phyloP scores from a whole-genome alignment of 164 flowering plant genomes.

The Brasenia schreberi region DNA sequence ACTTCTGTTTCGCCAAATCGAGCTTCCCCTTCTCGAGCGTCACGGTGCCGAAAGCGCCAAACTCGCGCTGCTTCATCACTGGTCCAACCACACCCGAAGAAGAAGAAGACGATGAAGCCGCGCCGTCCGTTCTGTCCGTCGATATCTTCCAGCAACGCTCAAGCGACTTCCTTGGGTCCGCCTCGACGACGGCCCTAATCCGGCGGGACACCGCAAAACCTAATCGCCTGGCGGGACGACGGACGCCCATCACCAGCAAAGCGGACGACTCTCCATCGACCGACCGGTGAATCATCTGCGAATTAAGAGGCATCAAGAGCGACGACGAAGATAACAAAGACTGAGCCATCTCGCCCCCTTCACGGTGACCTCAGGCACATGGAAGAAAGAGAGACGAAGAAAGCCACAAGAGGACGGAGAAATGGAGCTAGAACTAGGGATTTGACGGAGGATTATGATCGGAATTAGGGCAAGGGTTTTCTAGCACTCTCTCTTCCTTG shows the following conservation, averaged over 20 bases:
- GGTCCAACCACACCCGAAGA: constrained; percentile 18
- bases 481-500: not conserved
- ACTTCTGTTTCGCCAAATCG: constrained; percentile 43
- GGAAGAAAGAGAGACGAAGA: not conserved
- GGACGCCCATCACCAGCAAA: not conserved
- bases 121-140: constrained; percentile 3
- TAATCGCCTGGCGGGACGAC: constrained; percentile 5
- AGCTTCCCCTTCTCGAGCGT: constrained; percentile 86
- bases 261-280: not conserved
- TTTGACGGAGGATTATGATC: too few relatives aligned
- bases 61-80: constrained; percentile 49
- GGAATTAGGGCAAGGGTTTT: too few relatives aligned
- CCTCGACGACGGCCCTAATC: constrained; percentile 22
- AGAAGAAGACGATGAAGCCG: constrained; percentile 12
- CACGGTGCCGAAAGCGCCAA: constrained; percentile 57
- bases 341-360: not conserved
- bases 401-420: not conserved
- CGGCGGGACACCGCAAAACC: too few relatives aligned
- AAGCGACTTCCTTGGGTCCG: constrained; percentile 27
- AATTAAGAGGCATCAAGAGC: not conserved
- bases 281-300: not conserved
- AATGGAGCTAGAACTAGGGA: too few relatives aligned
- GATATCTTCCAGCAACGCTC: constrained; percentile 53
- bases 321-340: not conserved
- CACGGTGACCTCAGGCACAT: not conserved